Evolutionary conservation across 257 asterid species (phyloP), one percentile per base, ranked within the genome.

Genomic region (Leptodermis oblonga): DNA sequence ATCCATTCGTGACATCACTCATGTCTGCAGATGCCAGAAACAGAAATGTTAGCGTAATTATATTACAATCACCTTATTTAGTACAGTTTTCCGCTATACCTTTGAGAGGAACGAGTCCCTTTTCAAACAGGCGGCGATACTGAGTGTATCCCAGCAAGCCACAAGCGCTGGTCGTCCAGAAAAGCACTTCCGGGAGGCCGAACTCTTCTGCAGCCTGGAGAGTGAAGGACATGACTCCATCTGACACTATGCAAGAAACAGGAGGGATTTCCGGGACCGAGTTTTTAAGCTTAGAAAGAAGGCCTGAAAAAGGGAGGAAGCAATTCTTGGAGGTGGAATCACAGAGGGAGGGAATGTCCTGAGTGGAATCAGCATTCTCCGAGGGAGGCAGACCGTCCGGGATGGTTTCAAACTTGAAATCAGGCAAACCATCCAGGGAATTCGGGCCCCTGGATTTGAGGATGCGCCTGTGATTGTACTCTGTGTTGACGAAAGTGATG

Each of bases 91-190:
- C n/a, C n/a, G n/a, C n/a, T n/a, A 4, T 79, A 84, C 90, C 92
- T 81, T 68, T 49, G 3, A 87, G 79, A 25, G 90, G 94, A 9
- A 71, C 65, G 36, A 67, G 76, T 3, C 90, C 88, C 68, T 62
- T 76, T 30, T 81, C 73, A 1, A 83, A 23, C n/a, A 87, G 80
- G 10, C 51, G 45, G 36, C 64, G 60, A 52, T 76, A 83, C 7
- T 87, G 88, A 11, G 82, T 55, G 10, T 73, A 81, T 0, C 65
- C 88, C 77, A 85, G 62, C 3, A 78, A 20, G 2, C 86, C 84
- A 77, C 89, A 85, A 0, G 88, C 94, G 39, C 90, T 80, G n/a
- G 85, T 46, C 3, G 94, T 76, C 86, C 87, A 85, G 26, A 85
- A 72, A 69, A 85, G 41, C 56, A 71, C 87, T 67, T 76, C 85